Evolutionary conservation across 495 filamentous ascomycete species (phyloP), one percentile per base, ranked within the genome.

Genomic region (Aspergillus campestris): DNA sequence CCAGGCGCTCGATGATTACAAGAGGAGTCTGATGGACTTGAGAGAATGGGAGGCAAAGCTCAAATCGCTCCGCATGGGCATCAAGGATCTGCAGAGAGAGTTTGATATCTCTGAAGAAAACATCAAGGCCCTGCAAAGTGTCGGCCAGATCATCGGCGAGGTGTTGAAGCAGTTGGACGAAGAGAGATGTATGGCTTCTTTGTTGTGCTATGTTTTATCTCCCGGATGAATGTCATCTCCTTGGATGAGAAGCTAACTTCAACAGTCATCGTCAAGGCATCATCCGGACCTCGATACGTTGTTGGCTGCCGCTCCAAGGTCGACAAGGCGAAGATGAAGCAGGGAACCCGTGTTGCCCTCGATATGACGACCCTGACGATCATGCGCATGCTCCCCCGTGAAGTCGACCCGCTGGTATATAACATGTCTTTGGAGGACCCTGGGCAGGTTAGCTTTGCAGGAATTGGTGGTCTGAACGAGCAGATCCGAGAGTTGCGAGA

Each of bases 311-410:
- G 94, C 45, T 95, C 89, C 31, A 97, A 97, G 68, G 92, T 99
- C 53, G 92, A 97, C 68, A 96, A 94, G 65, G 69, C 74, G 43
- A 95, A 95, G 73, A 74, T 99, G 55, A 96, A 96, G 75, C 94
- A 99, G 69, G 94, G 94, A 51, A 95, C 90, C 4, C 89, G 94
- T 55, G 94, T 99, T 48, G 92, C 94, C 35, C 86, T 99, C 44
- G 94, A 99, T 63, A 99, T 99, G 94, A 99, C 94, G 32, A 99
- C 94, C 11, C 83, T 99, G 50, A 99, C 94, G 27, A 99, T 99
- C 66, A 99, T 99, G 94, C 87, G 94, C 48, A 99, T 99, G 94
- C 71, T 99, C 34, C 94, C 94, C 34, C 87, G 94, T 53, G 94
- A 99, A 72, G 94, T 99, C 51, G 94, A 99, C 61, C 94, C 94